phyloP scores from a whole-genome alignment of 192 early-diverging fungal species.

The Gryganskiella cystojenkinii region DNA sequence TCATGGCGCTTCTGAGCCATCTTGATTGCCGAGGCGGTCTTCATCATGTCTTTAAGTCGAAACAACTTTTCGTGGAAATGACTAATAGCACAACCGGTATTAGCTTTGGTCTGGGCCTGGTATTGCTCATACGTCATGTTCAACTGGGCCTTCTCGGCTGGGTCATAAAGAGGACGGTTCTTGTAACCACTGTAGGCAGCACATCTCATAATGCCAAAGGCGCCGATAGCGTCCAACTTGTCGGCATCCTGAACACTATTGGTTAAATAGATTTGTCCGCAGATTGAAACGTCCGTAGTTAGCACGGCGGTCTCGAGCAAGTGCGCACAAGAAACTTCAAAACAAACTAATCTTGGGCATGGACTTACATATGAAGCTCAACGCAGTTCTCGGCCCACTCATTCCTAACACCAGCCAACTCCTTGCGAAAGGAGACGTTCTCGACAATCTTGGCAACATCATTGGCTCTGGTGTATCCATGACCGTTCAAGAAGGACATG shows the following conservation, averaged over 20 bases:
- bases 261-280: not conserved
- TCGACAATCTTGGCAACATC: slow-evolving; percentile 67
- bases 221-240: slow-evolving; percentile 78
- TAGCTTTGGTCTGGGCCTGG: slow-evolving; percentile 57
- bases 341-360: not conserved
- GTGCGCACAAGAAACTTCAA: no score
- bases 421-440: slow-evolving; percentile 73
- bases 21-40: slow-evolving; percentile 61
- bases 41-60: slow-evolving; percentile 70
- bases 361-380: slow-evolving; percentile 67
- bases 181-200: slow-evolving; percentile 76
- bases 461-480: slow-evolving; percentile 55
- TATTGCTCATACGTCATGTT: slow-evolving; percentile 73
- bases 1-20: slow-evolving; percentile 69
- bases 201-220: slow-evolving; percentile 78
- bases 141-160: slow-evolving; percentile 56
- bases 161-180: slow-evolving; percentile 66
- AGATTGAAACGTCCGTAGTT: not conserved
- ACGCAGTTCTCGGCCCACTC: slow-evolving; percentile 65
- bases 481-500: slow-evolving; percentile 44
- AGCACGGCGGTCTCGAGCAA: no score
- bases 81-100: slow-evolving; percentile 65
- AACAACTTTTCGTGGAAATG: slow-evolving; percentile 82
- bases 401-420: slow-evolving; percentile 64
- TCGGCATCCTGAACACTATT: slow-evolving; percentile 78